Base-by-base conservation (phyloP, 2,329 filamentous ascomycete genomes). In the Aspergillus sp. region DNA sequence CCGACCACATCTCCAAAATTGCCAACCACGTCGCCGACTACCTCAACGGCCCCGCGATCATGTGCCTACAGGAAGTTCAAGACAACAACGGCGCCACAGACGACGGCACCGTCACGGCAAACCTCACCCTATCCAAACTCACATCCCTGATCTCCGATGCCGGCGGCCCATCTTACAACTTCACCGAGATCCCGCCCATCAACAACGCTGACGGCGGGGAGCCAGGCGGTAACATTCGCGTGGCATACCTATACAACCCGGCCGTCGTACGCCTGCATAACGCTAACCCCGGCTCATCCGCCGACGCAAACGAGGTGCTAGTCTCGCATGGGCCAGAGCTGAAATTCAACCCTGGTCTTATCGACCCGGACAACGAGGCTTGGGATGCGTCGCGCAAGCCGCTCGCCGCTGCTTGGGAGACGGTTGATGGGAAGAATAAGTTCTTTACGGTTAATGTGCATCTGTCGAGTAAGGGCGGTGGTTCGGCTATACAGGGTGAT, bases 401-500 rank as follows among this genome's bases (percentile, higher is more conserved):
- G 2, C 76, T 90, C 0, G 86, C 80, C 0, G 88, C 88, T 4
- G 79, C 82, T 58, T 91, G 87, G 86, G 81, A 83, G 66, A 80
- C 84, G 0, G 74, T 84, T 34, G 79, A 82, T 57, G 80, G 79
- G 27, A 76, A 79, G 58, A 79, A 73, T 59, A 82, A 79, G 60
- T 86, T 90, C 73, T 90, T 89, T 73, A 89, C 88, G 2, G 78
- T 91, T 61, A 90, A 90, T 67, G 85, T 90, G 40, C 88, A 90
- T 75, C 85, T 85, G 66, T 80, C 79, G 1, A 85, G 82, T 66
- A 90, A 90, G 75, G 86, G 86, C 27, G 88, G 88, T 39, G 83
- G 84, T 20, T 83, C 84, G 5, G 82, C 83, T 7, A 73, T 89
- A 9, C 82, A 89, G 60, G 87, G 88, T 7, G 87, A 90, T 65